Evolutionary conservation across 805 yeast species (phyloP).

Genomic region (Saturnispora hagleri): DNA sequence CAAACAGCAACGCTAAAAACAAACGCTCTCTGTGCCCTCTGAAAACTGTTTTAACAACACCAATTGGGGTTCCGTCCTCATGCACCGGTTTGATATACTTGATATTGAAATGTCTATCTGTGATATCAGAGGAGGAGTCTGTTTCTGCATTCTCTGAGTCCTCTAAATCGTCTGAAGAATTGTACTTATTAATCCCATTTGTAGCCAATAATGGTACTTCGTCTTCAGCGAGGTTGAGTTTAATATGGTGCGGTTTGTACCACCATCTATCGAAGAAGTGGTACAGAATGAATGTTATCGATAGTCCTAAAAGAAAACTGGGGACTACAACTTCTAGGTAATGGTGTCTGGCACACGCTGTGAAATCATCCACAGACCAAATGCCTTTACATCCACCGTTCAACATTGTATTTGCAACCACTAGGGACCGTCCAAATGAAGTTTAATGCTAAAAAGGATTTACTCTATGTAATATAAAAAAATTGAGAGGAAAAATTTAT

Average conservation of each 20-base stretch:
- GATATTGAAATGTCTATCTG: slow-evolving; percentile 57
- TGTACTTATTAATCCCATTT: background rate
- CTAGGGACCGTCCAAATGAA: background rate
- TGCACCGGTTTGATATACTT: slow-evolving; percentile 42
- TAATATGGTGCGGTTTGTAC: background rate
- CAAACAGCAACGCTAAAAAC: slow-evolving; percentile 39
- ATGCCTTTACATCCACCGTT: slow-evolving; percentile 12
- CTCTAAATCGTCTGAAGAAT: background rate
- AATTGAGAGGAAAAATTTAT: background rate
- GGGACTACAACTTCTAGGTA: slow-evolving; percentile 25
- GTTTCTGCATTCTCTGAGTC: background rate
- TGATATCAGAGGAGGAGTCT: slow-evolving; percentile 14
- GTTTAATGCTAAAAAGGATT: background rate
- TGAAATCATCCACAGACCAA: slow-evolving; percentile 37
- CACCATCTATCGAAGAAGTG: background rate
- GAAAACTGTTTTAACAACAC: slow-evolving; percentile 36
- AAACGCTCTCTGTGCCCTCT: slow-evolving; percentile 45
- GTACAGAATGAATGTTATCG: slow-evolving; percentile 19
- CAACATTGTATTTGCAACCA: background rate
- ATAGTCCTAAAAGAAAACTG: slow-evolving; percentile 26
- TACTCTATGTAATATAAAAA: background rate
- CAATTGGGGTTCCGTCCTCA: slow-evolving; percentile 56
- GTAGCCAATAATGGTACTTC: background rate
- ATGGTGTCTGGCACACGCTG: slow-evolving; percentile 35
- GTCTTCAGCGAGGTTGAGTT: background rate